phyloP scores from a whole-genome alignment of 2,329 filamentous ascomycete species.

The Fusarium hainanense region DNA sequence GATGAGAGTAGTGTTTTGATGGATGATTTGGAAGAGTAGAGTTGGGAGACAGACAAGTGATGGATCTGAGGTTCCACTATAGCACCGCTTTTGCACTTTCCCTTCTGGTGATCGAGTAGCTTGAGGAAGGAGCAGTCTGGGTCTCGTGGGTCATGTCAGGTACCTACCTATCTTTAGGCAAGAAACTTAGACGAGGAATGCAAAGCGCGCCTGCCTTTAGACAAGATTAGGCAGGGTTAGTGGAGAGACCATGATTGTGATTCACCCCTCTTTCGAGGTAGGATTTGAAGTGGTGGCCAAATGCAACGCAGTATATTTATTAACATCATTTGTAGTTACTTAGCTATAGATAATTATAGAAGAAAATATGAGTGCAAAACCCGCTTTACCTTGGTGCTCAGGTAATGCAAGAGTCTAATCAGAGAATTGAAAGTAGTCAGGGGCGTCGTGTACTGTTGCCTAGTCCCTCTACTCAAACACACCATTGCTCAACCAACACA shows the following conservation, averaged over 20 bases:
- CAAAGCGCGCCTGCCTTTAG: background rate
- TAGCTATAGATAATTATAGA: background rate
- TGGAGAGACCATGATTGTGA: background rate
- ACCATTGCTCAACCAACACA: conserved; percentile 56
- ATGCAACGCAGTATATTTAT: background rate
- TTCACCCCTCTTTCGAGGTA: background rate
- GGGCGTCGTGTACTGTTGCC: background rate
- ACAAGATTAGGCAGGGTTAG: background rate
- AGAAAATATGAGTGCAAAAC: background rate
- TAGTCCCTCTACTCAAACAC: conserved; percentile 32
- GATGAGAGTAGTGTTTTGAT: background rate
- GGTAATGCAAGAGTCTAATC: background rate
- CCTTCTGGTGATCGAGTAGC: background rate
- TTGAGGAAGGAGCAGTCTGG: background rate
- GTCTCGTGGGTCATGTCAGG: too few relatives aligned
- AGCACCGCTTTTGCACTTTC: background rate
- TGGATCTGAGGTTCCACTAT: background rate
- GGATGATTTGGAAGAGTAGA: background rate
- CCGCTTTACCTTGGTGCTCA: background rate
- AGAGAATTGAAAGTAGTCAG: background rate
- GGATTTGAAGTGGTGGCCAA: background rate
- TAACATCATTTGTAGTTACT: background rate
- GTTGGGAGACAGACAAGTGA: background rate
- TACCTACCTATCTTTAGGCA: background rate
- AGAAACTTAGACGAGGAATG: background rate